Evolutionary conservation across 345 rosid genomes (phyloP).

Genomic region (Salix caprea): DNA sequence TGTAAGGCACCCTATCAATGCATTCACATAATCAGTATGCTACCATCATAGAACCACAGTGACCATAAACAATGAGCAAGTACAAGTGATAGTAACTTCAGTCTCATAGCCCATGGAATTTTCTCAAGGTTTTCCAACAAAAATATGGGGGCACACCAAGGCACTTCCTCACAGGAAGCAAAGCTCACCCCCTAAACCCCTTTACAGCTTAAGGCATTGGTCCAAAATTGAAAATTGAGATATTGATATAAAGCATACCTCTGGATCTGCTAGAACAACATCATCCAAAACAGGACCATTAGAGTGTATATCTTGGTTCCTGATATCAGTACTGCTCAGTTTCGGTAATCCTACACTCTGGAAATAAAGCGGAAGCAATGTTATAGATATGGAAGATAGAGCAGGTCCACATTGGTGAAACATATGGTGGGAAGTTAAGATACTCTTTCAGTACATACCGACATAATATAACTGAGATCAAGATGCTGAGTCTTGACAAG

Average conservation of each 20-base stretch:
- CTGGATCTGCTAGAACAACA: constrained; percentile 68
- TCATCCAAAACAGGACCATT: constrained; percentile 90
- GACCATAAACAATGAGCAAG: background rate
- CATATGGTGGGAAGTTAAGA: background rate
- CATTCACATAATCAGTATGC: background rate
- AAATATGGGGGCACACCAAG: background rate
- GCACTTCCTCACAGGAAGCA: background rate
- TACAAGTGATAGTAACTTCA: background rate
- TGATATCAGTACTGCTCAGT: constrained; percentile 80
- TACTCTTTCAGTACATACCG: constrained; percentile 43
- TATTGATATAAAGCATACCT: constrained; percentile 41
- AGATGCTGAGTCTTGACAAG: constrained; percentile 97
- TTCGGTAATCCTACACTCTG: constrained; percentile 86
- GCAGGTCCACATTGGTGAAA: constrained; percentile 3
- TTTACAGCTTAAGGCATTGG: background rate
- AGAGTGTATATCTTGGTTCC: constrained; percentile 83
- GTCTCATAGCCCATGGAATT: background rate
- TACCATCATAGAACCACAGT: background rate
- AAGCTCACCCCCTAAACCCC: background rate
- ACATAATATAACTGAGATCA: constrained; percentile 72
- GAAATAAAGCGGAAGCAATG: constrained; percentile 12
- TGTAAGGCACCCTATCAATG: background rate
- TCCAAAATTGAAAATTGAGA: background rate
- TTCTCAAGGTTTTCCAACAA: background rate
- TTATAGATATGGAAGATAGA: constrained; percentile 7